Evolutionary conservation across 371 early-diverging fungal genomes (phyloP).

Genomic region (Enterocytospora artemiae): DNA sequence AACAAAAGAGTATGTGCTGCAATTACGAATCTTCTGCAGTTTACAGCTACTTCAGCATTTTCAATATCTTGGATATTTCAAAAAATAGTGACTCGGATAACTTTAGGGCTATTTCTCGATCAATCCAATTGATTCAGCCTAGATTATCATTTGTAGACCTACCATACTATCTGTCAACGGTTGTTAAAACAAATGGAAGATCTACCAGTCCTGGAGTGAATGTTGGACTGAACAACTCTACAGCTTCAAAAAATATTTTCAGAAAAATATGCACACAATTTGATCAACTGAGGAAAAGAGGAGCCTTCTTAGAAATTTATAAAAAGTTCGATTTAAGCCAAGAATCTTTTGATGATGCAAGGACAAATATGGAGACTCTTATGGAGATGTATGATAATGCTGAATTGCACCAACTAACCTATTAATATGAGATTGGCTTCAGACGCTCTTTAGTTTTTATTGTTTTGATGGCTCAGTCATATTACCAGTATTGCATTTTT

Average conservation of each 20-base stretch:
- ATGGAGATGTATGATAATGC: slow-evolving; percentile 49
- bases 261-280: slow-evolving; percentile 83
- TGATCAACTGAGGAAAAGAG: slow-evolving; percentile 81
- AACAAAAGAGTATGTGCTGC: slow-evolving; percentile 48
- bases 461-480: too few relatives aligned
- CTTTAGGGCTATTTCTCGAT: slow-evolving; percentile 92
- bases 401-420: too few relatives aligned
- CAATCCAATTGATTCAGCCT: slow-evolving; percentile 83
- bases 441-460: too few relatives aligned
- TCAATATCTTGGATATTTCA: slow-evolving; percentile 65
- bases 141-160: slow-evolving; percentile 94
- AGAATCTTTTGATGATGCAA: slow-evolving; percentile 48
- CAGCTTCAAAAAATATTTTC: slow-evolving; percentile 73
- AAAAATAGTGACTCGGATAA: slow-evolving; percentile 25
- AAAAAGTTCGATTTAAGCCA: slow-evolving; percentile 59
- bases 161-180: slow-evolving; percentile 65
- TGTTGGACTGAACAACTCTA: slow-evolving; percentile 93
- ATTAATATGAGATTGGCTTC: too few relatives aligned
- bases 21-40: slow-evolving; percentile 42
- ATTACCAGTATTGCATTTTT: too few relatives aligned
- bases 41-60: slow-evolving; percentile 61
- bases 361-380: slow-evolving; percentile 42
- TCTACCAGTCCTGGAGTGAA: slow-evolving; percentile 78
- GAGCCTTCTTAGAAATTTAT: slow-evolving; percentile 95
- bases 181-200: slow-evolving; percentile 58